These are phyloP conservation scores for Oryza punctata DNA, from an alignment of 176 grass and related monocot species.

Conservation along the genomic window DNA sequence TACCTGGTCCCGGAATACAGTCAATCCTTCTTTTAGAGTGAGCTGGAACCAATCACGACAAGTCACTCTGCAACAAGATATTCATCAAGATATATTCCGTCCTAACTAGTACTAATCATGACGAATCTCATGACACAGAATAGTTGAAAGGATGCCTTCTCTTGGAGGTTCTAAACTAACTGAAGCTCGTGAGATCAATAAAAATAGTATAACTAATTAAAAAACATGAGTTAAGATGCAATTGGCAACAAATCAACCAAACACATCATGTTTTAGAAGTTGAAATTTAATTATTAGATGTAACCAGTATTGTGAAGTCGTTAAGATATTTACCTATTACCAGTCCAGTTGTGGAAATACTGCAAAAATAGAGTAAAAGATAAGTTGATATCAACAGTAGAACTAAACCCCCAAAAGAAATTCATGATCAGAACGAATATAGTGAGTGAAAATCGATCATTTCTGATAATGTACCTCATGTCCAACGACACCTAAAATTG, in stretches of 20 bases:
- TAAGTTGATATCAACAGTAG: conserved; percentile 26
- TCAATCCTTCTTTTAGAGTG: conserved; percentile 96
- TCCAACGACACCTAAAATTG: conserved; percentile 96
- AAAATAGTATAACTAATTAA: background rate
- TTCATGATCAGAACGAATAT: conserved; percentile 17
- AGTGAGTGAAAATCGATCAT: conserved; percentile 4
- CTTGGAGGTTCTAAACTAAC: conserved; percentile 18
- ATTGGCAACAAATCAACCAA: conserved; percentile 14
- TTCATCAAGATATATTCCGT: conserved; percentile 1
- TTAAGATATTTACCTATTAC: conserved; percentile 69
- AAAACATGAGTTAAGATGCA: conserved; percentile 12
- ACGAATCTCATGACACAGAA: conserved; percentile 25
- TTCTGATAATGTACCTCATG: conserved; percentile 70
- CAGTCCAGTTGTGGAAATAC: conserved; percentile 99
- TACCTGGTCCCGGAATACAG: conserved; percentile 98
- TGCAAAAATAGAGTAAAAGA: conserved; percentile 46
- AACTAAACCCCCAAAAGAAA: conserved; percentile 11
- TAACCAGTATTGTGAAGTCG: conserved; percentile 13
- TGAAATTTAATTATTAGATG: background rate
- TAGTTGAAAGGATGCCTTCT: conserved; percentile 18
- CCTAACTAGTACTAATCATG: conserved; percentile 7
- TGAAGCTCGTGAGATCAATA: background rate
- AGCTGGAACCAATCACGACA: conserved; percentile 99
- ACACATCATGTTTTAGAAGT: background rate
- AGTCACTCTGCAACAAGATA: conserved; percentile 72